phyloP scores from a whole-genome alignment of 768 basidiomycete genomes.

The Russula brevipes region DNA sequence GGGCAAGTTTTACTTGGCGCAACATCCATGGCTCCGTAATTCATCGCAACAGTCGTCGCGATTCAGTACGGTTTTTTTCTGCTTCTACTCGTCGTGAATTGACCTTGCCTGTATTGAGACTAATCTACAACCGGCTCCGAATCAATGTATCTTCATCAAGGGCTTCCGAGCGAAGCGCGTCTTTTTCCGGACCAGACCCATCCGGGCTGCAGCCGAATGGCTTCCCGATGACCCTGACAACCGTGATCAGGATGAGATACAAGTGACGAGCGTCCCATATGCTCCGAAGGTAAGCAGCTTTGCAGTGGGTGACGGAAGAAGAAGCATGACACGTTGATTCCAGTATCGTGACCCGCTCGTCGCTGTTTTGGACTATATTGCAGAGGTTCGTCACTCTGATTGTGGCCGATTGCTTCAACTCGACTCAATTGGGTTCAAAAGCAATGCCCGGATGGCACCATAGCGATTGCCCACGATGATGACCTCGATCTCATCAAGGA shows the following conservation, averaged over 20 bases:
- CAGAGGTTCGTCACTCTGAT: neutral
- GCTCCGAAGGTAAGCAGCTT: neutral
- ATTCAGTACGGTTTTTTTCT: too few species aligned
- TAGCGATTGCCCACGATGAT: conserved; percentile 13
- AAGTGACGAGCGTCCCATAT: neutral
- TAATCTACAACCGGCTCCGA: too few species aligned
- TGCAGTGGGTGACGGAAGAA: neutral
- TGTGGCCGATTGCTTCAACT: neutral
- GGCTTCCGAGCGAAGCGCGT: too few species aligned
- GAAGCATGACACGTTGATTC: neutral
- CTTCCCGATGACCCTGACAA: neutral
- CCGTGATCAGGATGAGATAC: neutral
- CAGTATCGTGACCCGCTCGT: conserved; percentile 14
- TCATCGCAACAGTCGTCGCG: too few species aligned
- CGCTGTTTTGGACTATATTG: neutral
- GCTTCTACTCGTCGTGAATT: too few species aligned
- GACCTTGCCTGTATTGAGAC: too few species aligned
- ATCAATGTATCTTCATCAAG: too few species aligned
- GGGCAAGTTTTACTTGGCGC: too few species aligned
- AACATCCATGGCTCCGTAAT: too few species aligned
- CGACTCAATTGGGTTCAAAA: neutral
- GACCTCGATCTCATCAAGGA: conserved; percentile 2
- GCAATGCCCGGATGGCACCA: neutral
- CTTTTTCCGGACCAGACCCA: neutral
- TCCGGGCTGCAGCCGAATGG: conserved; percentile 4